A percentile compares a stretch with the other conserved stretches of the same genome.
Conservation (phyloP, 2,329 filamentous ascomycete genomes). For the Cladosporium sp. region DNA sequence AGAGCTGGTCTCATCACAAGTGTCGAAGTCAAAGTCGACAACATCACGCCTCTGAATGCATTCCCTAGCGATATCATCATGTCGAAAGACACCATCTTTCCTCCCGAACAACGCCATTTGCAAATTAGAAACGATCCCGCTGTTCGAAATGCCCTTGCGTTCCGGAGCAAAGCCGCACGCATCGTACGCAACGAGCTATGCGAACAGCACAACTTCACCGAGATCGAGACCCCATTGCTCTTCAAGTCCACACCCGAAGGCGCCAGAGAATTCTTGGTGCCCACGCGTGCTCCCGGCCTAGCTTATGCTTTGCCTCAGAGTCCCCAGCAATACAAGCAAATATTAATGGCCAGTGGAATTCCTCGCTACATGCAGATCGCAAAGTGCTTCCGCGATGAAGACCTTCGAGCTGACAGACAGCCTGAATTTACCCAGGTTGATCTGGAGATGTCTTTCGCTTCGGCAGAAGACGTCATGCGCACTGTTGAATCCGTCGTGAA, state of each 20-base stretch:
- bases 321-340: conserved; percentile 97
- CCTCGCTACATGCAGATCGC: conserved; percentile 88
- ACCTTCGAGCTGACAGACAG: conserved; percentile 85
- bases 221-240: conserved; percentile 88
- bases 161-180: conserved; percentile 64
- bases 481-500: conserved; percentile 56
- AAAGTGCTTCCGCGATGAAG: conserved; percentile 92
- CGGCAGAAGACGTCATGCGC: conserved; percentile 68
- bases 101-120: conserved; percentile 73
- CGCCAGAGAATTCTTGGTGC: conserved; percentile 90
- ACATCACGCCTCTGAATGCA: conserved; percentile 67
- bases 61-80: conserved; percentile 77
- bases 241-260: conserved; percentile 99
- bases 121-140: conserved; percentile 75
- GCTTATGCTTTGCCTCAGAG: conserved; percentile 94
- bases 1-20: conserved; percentile 29
- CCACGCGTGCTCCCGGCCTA: conserved; percentile 71
- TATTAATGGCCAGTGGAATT: conserved; percentile 89
- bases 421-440: conserved; percentile 97
- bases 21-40: conserved; percentile 62
- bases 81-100: conserved; percentile 71
- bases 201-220: conserved; percentile 60
- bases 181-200: conserved; percentile 58
- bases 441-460: conserved; percentile 87
- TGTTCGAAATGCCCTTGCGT: conserved; percentile 67